Base-by-base conservation (phyloP, 2,329 filamentous ascomycete species). In the Xylaria sp. region DNA sequence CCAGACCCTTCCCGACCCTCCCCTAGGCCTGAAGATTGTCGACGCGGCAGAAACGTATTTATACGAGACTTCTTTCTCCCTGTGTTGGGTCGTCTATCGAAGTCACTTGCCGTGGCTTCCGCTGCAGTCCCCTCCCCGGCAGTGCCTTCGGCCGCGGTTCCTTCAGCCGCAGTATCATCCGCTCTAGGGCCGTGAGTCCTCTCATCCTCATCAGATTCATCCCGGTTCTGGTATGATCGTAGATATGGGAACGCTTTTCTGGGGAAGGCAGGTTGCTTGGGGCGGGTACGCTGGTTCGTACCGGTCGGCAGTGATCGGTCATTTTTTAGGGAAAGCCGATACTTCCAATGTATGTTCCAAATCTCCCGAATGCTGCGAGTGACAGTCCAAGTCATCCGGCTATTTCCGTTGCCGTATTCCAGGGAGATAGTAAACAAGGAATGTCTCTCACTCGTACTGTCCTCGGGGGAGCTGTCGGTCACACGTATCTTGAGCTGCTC, bases 301-400 rank as follows among this genome's bases (percentile, higher is more conserved):
- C 85, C 87, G 61, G 92, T 84, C 73, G 92, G 89, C 42, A 93
- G 89, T 72, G 95, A 93, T 73, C 93, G 93, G 72, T 97, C 93
- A 68, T 93, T 94, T 69, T 92, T 90, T 67, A 92, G 88, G 67
- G 94, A 91, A 62, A 97, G 85, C 78, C 96, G 97, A 85, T 98
- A 99, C 74, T 97, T 94, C 76, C 94, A 85, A 80, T 99, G 96
- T 42, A 99, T 84, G 75, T 98, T 97, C 74, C 93, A 89, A 74
- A 99, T 97, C 78, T 99, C 96, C 74, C 89, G 87, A 47, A 98
- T 87, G 9, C 93, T 94, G 62, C 96, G 88, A 75, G 93, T 90
- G 67, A 99, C 93, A 19, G 93, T 91, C 96, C 96, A 99, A 77
- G 93, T 93, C 97, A 99, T 98, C 65, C 96, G 88, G 63, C 95